Evolutionary conservation across 129 eudicot species (phyloP), one percentile per base, ranked within the genome.

Genomic region (Chrysanthemum seticuspe): DNA sequence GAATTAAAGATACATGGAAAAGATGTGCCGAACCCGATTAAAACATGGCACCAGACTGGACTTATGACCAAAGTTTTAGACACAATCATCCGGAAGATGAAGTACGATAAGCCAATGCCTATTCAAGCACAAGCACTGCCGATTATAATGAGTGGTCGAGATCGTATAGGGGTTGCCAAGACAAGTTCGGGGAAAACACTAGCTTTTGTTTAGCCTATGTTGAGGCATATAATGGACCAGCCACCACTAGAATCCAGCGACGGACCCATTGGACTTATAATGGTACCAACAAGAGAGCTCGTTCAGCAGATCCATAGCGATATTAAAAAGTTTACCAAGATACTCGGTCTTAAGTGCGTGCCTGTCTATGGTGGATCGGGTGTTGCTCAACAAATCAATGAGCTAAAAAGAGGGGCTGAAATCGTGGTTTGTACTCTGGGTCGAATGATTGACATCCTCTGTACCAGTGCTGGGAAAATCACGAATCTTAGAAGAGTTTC

Each of bases 361-460:
- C 96, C 96, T 56, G 91, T 89, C 7, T 86, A 89, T 73, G 96
- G 96, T 55, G 96, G 96, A 71, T 89, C 91, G 51, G 96, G 96
- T 67, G 96, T 89, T 82, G 96, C 96, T 53, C 96, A 89, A 60
- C 96, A 89, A 71, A 89, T 89, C 16, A 84, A 91, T 71, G 96
- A 89, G 16, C 56, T 89, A 70, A 89, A 89, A 79, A 76, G 91
- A 69, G 96, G 96, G 31, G 79, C 91, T 10, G 96, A 89, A 78
- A 86, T 89, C 75, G 96, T 89, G 36, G 96, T 89, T 10, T 89
- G 96, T 62, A 89, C 96, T 14, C 91, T 91, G 1, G 96, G 96
- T 16, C 75, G 96, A 69, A 89, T 89, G 96, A 89, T 89, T 45
- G 96, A 89, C 65, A 86, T 89, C 59, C 83, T 89, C 3, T 89